A percentile compares a stretch with the other conserved stretches of the same genome.
phyloP scores from a whole-genome alignment of 805 yeast genomes.

The Yamadazyma sp. region DNA sequence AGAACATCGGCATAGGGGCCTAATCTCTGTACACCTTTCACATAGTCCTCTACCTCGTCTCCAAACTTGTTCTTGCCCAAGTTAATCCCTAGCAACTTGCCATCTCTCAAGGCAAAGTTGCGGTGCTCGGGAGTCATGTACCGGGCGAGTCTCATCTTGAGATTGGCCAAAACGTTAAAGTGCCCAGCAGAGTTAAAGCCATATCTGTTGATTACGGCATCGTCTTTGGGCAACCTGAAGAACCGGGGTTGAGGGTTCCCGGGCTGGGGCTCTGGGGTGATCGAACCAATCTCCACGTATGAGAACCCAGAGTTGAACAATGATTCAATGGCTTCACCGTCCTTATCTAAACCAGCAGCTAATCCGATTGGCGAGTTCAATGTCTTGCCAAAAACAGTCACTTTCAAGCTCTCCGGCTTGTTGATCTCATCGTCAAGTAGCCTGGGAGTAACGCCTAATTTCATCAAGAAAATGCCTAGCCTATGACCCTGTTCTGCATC shows the following conservation, averaged over 20 bases:
- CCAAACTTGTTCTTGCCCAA: slow-evolving; percentile 92
- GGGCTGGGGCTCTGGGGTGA: slow-evolving; percentile 90
- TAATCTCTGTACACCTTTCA: slow-evolving; percentile 76
- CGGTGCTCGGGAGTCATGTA: slow-evolving; percentile 28
- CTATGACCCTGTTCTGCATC: slow-evolving; percentile 88
- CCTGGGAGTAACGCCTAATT: slow-evolving; percentile 65
- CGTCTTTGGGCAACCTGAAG: slow-evolving; percentile 80
- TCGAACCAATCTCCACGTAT: slow-evolving; percentile 89
- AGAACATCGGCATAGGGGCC: slow-evolving; percentile 86
- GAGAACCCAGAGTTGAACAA: slow-evolving; percentile 78
- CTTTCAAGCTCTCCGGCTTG: slow-evolving; percentile 45
- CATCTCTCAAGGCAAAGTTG: slow-evolving; percentile 56
- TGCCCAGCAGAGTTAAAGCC: slow-evolving; percentile 95
- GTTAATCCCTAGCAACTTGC: slow-evolving; percentile 75
- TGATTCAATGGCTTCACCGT: slow-evolving; percentile 87
- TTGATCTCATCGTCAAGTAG: slow-evolving; percentile 55
- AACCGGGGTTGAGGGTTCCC: slow-evolving; percentile 95
- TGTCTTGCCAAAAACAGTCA: slow-evolving; percentile 63
- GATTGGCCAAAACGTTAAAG: slow-evolving; percentile 63
- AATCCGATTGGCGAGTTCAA: slow-evolving; percentile 82
- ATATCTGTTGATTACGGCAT: slow-evolving; percentile 90
- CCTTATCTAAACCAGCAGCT: slow-evolving; percentile 95
- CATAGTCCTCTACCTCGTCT: slow-evolving; percentile 84
- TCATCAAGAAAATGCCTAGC: slow-evolving; percentile 69
- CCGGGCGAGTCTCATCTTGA: slow-evolving; percentile 60